A percentile compares a stretch with the other conserved stretches of the same genome.
Evolutionary conservation across 1,139 yeast genomes (phyloP).

Genomic region (Meyerozyma smithsonii): DNA sequence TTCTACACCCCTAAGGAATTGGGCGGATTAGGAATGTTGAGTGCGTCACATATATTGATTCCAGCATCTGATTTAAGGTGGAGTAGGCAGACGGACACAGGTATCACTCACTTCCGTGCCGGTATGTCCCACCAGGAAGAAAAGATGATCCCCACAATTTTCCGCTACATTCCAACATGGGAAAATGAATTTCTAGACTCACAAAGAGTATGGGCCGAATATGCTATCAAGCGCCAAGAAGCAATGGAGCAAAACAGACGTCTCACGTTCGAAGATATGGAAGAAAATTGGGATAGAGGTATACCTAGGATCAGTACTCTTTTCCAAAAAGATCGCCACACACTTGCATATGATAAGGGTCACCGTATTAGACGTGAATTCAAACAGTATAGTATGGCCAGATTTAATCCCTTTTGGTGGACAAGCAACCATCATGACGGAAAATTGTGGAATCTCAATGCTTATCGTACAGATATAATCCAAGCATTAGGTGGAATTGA

Average conservation of each 20-base stretch:
- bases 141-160: slow-evolving; percentile 85
- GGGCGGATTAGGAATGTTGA: slow-evolving; percentile 96
- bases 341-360: slow-evolving; percentile 93
- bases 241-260: slow-evolving; percentile 85
- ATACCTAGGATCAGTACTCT: slow-evolving; percentile 92
- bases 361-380: slow-evolving; percentile 80
- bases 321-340: slow-evolving; percentile 92
- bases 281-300: slow-evolving; percentile 94
- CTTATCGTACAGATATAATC: slow-evolving; percentile 92
- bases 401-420: slow-evolving; percentile 96
- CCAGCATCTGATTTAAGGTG: slow-evolving; percentile 90
- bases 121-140: slow-evolving; percentile 86
- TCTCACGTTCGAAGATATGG: slow-evolving; percentile 88
- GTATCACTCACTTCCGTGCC: slow-evolving; percentile 89
- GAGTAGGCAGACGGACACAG: slow-evolving; percentile 93
- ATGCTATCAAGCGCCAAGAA: slow-evolving; percentile 83
- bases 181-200: slow-evolving; percentile 94
- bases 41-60: slow-evolving; percentile 92
- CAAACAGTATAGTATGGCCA: slow-evolving; percentile 64
- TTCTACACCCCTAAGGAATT: slow-evolving; percentile 95
- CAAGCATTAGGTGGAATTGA: slow-evolving; percentile 98
- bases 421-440: slow-evolving; percentile 92
- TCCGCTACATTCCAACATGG: slow-evolving; percentile 92
- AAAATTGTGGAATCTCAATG: slow-evolving; percentile 86
- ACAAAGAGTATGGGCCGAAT: slow-evolving; percentile 97